These are phyloP conservation scores for Pisolithus microcarpus DNA, from an alignment of 768 basidiomycete genomes.

Conservation along the genomic window DNA sequence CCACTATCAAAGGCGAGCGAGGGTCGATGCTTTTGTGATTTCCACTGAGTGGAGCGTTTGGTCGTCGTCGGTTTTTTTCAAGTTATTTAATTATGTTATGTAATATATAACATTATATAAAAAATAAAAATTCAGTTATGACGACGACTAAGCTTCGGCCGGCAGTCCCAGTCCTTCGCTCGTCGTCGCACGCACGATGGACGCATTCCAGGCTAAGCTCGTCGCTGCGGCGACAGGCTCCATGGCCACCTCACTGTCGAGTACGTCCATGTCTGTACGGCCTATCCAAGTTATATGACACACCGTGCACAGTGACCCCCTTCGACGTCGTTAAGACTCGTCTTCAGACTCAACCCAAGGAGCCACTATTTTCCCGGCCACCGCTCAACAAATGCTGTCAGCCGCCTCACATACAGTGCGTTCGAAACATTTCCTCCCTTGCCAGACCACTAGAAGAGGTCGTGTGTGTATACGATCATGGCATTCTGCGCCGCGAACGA, in stretches of 20 bases:
- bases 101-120: background rate
- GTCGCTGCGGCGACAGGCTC: slow-evolving; percentile 75
- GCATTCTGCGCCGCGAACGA: slow-evolving; percentile 59
- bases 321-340: slow-evolving; percentile 98
- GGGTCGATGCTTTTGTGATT: background rate
- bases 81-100: background rate
- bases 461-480: slow-evolving; percentile 76
- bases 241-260: slow-evolving; percentile 75
- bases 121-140: background rate
- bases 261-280: slow-evolving; percentile 34
- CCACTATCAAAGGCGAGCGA: slow-evolving; percentile 1
- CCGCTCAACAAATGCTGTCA: slow-evolving; percentile 64
- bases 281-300: background rate
- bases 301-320: slow-evolving; percentile 78
- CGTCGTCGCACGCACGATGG: slow-evolving; percentile 36
- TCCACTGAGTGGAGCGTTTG: background rate
- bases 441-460: slow-evolving; percentile 58
- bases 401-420: slow-evolving; percentile 45
- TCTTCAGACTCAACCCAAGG: slow-evolving; percentile 81
- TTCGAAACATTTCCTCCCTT: slow-evolving; percentile 72
- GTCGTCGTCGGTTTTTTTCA: background rate
- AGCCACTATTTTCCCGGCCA: slow-evolving; percentile 45
- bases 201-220: slow-evolving; percentile 71
- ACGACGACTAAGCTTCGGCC: background rate
- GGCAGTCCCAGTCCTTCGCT: background rate